phyloP scores from a whole-genome alignment of 192 early-diverging fungal genomes.

The Umbelopsis sp. region DNA sequence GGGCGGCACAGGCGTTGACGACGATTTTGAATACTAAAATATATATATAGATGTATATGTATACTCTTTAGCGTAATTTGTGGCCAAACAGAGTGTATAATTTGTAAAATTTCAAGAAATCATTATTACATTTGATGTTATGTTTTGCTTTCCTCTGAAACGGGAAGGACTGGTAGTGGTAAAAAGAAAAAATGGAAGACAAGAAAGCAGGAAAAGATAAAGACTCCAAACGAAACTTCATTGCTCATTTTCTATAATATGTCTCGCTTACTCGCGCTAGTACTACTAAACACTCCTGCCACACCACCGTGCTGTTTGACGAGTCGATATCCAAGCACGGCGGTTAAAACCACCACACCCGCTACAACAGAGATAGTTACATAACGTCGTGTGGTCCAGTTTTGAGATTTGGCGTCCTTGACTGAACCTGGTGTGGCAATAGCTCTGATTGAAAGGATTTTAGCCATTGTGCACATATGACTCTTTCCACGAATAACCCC shows the following conservation, averaged over 20 bases:
- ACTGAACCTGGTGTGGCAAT: constrained; percentile 40
- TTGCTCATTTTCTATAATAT: constrained; percentile 3
- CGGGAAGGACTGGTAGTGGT: neutral
- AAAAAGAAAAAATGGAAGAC: neutral
- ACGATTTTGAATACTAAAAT: constrained; percentile 27
- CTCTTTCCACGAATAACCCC: constrained; percentile 10
- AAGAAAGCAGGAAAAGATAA: neutral
- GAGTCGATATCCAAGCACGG: constrained; percentile 39
- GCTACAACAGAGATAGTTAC: constrained; percentile 30
- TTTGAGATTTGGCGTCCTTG: constrained; percentile 33
- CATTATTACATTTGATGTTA: constrained; percentile 19
- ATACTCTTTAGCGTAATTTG: neutral
- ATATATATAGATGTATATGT: neutral
- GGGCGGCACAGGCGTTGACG: neutral
- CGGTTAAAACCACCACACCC: constrained; percentile 33
- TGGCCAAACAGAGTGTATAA: constrained; percentile 4
- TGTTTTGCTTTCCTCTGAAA: constrained; percentile 6
- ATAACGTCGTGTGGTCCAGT: constrained; percentile 33
- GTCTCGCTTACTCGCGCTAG: constrained; percentile 1
- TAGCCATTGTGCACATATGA: neutral
- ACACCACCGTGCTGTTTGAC: constrained; percentile 33
- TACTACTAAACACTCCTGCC: neutral
- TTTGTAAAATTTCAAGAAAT: constrained; percentile 10
- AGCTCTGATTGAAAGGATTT: constrained; percentile 3
- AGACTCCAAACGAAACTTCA: neutral